Conservation (phyloP, 2,329 filamentous ascomycete species). For the Trichoderma gracile region DNA sequence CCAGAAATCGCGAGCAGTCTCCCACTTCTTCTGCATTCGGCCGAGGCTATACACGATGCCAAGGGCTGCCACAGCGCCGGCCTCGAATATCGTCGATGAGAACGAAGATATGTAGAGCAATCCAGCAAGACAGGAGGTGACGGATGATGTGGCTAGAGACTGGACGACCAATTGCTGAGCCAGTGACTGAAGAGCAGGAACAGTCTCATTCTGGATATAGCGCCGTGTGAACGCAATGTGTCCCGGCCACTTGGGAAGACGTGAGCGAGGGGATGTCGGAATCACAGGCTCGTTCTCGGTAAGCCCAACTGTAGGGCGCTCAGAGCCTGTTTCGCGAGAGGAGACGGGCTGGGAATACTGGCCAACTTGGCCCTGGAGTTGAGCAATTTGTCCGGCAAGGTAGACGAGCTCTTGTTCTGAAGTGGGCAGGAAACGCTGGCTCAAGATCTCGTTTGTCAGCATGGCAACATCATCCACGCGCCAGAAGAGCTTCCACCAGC, state of each 20-base stretch:
- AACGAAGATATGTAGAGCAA: slow-evolving; percentile 59
- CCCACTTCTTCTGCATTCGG: slow-evolving; percentile 64
- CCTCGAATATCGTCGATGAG: slow-evolving; percentile 58
- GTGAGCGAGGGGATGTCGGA: slow-evolving; percentile 29
- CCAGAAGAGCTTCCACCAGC: slow-evolving; percentile 97
- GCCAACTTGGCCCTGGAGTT: slow-evolving; percentile 38
- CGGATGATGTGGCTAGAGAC: slow-evolving; percentile 69
- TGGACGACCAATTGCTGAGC: slow-evolving; percentile 75
- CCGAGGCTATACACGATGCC: slow-evolving; percentile 61
- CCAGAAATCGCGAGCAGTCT: slow-evolving; percentile 61
- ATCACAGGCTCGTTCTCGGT: slow-evolving; percentile 34
- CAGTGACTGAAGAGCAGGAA: slow-evolving; percentile 70
- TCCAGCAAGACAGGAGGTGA: slow-evolving; percentile 56
- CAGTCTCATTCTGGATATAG: slow-evolving; percentile 64
- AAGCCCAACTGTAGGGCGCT: slow-evolving; percentile 11
- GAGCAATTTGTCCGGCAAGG: slow-evolving; percentile 73
- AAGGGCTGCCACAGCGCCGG: slow-evolving; percentile 61
- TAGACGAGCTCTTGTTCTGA: slow-evolving; percentile 83
- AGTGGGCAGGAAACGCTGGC: slow-evolving; percentile 71
- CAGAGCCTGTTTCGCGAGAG: slow-evolving; percentile 18
- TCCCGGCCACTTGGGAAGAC: slow-evolving; percentile 63
- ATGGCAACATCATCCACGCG: slow-evolving; percentile 87
- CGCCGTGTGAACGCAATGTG: slow-evolving; percentile 72
- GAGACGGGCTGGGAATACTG: slow-evolving; percentile 42
- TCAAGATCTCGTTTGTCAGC: slow-evolving; percentile 76